phyloP scores from a whole-genome alignment of 495 filamentous ascomycete genomes.

The Xanthoparmelia taractica region DNA sequence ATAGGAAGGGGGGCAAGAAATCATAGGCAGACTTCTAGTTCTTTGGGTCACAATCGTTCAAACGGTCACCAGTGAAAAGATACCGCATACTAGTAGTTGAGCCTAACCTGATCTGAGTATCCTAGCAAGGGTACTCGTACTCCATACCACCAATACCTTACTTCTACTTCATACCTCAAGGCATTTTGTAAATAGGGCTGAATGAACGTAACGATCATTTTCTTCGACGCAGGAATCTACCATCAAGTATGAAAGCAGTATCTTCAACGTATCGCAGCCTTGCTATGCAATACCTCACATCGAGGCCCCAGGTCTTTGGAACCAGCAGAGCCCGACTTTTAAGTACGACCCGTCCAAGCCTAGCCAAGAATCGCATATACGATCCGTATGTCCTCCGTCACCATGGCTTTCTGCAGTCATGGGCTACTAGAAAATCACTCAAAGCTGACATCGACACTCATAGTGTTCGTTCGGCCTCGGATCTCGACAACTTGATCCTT shows the following conservation, averaged over 20 bases:
- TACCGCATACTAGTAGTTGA: too few relatives aligned
- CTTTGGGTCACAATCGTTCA: not conserved
- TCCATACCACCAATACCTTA: too few relatives aligned
- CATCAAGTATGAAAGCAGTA: not conserved
- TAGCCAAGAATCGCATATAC: slow-evolving; percentile 8
- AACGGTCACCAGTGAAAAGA: too few relatives aligned
- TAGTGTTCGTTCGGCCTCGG: slow-evolving; percentile 47
- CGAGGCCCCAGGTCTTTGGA: not conserved
- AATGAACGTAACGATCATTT: not conserved
- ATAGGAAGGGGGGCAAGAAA: not conserved
- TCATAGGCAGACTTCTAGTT: not conserved
- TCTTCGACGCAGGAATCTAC: too few relatives aligned
- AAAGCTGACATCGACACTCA: slow-evolving; percentile 4
- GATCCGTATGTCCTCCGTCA: slow-evolving; percentile 8
- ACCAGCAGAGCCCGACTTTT: not conserved
- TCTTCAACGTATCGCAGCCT: not conserved
- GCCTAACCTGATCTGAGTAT: not conserved
- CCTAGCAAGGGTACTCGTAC: too few relatives aligned
- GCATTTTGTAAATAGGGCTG: not conserved
- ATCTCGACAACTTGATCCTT: slow-evolving; percentile 53
- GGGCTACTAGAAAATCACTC: not conserved
- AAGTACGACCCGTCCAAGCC: not conserved
- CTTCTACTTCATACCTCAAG: too few relatives aligned
- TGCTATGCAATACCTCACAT: not conserved
- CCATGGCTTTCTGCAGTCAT: slow-evolving; percentile 11